Evolutionary conservation across 495 filamentous ascomycete genomes (phyloP), one percentile per base, ranked within the genome.

Genomic region (Penicillium roqueforti): DNA sequence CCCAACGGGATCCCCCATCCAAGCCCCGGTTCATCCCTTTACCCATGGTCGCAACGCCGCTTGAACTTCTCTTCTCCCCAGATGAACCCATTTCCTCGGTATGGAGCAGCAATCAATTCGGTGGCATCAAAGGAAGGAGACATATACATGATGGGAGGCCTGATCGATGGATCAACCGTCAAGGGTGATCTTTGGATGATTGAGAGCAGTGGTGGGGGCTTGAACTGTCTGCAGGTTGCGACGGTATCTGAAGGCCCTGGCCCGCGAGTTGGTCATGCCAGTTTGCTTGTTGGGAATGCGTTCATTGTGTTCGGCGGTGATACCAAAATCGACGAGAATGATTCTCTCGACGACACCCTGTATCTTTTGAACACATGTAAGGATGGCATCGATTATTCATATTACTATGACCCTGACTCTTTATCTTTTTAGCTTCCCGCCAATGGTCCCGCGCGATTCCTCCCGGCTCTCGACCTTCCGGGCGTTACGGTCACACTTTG

Each of bases 291-390:
- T 32, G 95, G 95, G 20, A 99, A 99, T 74, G 95, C 95, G 1
- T 99, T 97, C 64, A 99, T 99, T 59, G 93, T 99, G 13, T 99
- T 96, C 68, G 95, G 95, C 23, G 95, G 95, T 61, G 95, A 99
- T 68, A 99, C 95, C 22, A 97, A 97, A 72, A 84, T 95, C 62
- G 91, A 97, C 56, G 92, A 97, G 56, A 81, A 79, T 6, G 95
- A 99, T 70, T 76, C 87, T 28, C 68, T 99, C 47, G 95, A 99
- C 61, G 92, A 97, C 71, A 97, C 92, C 7, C 72, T 99, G 13
- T 99, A 99, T 70, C 80, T 99, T 19, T 75, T 99, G 36, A 99
- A 99, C 76, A 99, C 95, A 43, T 96, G 95, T 97, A 81, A 69
- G 91, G 73, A 42, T 31, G 32, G 1, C 22, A 2, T 34, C 16